Evolutionary conservation across 176 grass and related monocot species (phyloP).

Genomic region (Bromus sterilis): DNA sequence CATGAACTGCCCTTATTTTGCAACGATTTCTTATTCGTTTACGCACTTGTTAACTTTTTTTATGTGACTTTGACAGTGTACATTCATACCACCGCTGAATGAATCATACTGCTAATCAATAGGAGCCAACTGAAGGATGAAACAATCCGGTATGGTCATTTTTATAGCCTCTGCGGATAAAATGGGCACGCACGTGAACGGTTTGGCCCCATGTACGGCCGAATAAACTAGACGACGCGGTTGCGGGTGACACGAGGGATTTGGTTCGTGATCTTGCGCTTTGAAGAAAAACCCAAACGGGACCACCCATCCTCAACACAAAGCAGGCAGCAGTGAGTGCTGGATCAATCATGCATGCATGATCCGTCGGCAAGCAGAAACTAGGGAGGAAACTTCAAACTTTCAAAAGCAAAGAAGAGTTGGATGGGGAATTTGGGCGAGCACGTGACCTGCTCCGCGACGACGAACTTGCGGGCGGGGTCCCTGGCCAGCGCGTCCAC

Average conservation of each 20-base stretch:
- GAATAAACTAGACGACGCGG: not conserved
- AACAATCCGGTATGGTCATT: not conserved
- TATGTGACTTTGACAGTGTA: not conserved
- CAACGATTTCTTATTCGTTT: not conserved
- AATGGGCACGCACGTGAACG: not conserved
- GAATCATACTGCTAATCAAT: not conserved
- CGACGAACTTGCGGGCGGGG: constrained; percentile 64
- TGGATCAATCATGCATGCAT: too few relatives aligned
- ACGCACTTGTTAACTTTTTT: not conserved
- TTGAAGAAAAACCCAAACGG: too few relatives aligned
- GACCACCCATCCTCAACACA: not conserved
- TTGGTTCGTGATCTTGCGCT: not conserved
- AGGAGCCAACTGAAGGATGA: not conserved
- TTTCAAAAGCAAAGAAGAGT: not conserved
- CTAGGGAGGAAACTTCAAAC: not conserved
- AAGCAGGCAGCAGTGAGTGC: not conserved
- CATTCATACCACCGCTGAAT: not conserved
- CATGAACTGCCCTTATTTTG: not conserved
- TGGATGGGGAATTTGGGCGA: not conserved
- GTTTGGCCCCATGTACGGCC: not conserved
- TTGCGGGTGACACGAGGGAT: not conserved
- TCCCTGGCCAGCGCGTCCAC: constrained; percentile 60
- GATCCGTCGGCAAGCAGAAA: not conserved
- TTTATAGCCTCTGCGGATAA: not conserved
- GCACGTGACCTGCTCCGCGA: constrained; percentile 60